These are phyloP conservation scores for Chalciporus chontae DNA, from an alignment of 768 basidiomycete species.

Conservation along the genomic window DNA sequence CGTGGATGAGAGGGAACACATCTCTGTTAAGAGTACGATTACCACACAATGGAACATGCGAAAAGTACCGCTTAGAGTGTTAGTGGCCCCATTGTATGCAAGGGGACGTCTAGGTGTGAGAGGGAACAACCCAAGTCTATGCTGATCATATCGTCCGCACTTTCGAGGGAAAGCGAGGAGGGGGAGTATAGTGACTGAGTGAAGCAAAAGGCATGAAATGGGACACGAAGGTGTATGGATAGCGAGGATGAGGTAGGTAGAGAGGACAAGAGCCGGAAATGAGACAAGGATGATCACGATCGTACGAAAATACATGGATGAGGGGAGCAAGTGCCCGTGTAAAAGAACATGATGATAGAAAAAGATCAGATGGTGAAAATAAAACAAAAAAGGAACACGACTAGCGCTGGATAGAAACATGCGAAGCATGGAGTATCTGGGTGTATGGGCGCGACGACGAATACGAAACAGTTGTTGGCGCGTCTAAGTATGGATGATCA, in stretches of 20 bases:
- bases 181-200: background rate
- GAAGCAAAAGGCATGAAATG: background rate
- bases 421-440: background rate
- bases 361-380: slow-evolving; percentile 1
- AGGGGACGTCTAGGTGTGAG: slow-evolving; percentile 8
- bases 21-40: slow-evolving; percentile 19
- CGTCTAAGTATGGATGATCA: slow-evolving; percentile 17
- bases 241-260: background rate
- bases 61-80: background rate
- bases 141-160: slow-evolving; percentile 15
- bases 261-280: background rate
- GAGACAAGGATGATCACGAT: slow-evolving; percentile 1
- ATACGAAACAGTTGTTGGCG: slow-evolving; percentile 7
- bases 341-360: slow-evolving; percentile 7
- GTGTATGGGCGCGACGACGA: slow-evolving; percentile 1
- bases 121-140: slow-evolving; percentile 13
- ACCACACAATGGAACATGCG: slow-evolving; percentile 14
- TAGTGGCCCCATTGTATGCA: background rate
- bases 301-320: slow-evolving; percentile 21
- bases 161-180: background rate
- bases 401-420: slow-evolving; percentile 1
- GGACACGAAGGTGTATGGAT: background rate
- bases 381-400: background rate
- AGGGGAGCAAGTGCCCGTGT: slow-evolving; percentile 5
- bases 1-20: background rate